Evolutionary conservation across 2,329 filamentous ascomycete species (phyloP).

Genomic region (Esteya vermicola): DNA sequence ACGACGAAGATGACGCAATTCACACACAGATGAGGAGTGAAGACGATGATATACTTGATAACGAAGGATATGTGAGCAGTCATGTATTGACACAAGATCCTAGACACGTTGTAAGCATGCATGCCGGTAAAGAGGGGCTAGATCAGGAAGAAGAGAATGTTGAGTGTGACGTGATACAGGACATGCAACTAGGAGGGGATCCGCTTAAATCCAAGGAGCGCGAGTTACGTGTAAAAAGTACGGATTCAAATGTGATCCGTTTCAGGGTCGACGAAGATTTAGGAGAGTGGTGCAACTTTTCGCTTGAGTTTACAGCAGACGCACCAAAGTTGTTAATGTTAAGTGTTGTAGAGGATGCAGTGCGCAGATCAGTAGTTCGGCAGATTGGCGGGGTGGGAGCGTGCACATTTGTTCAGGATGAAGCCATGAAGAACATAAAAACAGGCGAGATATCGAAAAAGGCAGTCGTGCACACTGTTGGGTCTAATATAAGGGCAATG

Average conservation of each 20-base stretch:
- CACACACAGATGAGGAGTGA: slow-evolving; percentile 44
- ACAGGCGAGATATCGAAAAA: slow-evolving; percentile 35
- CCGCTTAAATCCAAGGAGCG: slow-evolving; percentile 29
- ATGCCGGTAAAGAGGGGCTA: slow-evolving; percentile 13
- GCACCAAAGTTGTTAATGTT: slow-evolving; percentile 90
- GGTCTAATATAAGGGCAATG: slow-evolving; percentile 83
- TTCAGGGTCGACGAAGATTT: slow-evolving; percentile 68
- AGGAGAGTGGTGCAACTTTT: slow-evolving; percentile 66
- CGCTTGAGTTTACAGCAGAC: slow-evolving; percentile 65
- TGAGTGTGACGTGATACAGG: slow-evolving; percentile 19
- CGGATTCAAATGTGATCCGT: slow-evolving; percentile 51
- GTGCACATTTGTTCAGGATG: slow-evolving; percentile 52
- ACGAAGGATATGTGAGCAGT: slow-evolving; percentile 37
- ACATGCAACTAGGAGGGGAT: slow-evolving; percentile 9
- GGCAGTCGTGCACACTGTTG: slow-evolving; percentile 59
- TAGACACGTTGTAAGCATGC: slow-evolving; percentile 4
- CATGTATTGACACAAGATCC: too few species aligned
- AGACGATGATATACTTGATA: slow-evolving; percentile 38
- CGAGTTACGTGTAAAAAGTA: slow-evolving; percentile 49
- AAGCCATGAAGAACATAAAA: slow-evolving; percentile 32
- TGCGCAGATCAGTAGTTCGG: slow-evolving; percentile 69
- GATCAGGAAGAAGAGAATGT: background rate
- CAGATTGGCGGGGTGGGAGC: slow-evolving; percentile 64
- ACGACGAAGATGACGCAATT: slow-evolving; percentile 76
- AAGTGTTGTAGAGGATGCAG: slow-evolving; percentile 70